A percentile compares a stretch with the other conserved stretches of the same genome.
Evolutionary conservation across 2,329 filamentous ascomycete genomes (phyloP).

Genomic region (Phialocephala sp.): DNA sequence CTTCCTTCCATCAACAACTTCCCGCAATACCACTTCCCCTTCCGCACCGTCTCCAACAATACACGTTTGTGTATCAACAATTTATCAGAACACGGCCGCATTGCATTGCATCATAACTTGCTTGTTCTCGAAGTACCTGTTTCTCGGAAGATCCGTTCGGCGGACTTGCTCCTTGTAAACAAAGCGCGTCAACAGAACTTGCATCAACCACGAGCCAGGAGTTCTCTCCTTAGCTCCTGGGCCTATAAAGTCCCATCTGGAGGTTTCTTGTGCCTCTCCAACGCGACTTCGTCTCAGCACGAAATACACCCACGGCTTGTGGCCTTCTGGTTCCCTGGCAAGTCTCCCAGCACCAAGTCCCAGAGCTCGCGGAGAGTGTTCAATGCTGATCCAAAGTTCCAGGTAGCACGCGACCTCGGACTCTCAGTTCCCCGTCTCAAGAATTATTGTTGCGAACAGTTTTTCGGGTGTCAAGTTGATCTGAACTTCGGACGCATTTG

Average conservation of each 20-base stretch:
- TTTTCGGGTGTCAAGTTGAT: not conserved
- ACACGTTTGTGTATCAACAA: not conserved
- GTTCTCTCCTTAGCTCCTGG: not conserved
- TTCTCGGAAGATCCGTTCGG: not conserved
- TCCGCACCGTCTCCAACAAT: not conserved
- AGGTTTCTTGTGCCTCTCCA: not conserved
- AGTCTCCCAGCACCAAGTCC: not conserved
- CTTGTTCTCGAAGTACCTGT: not conserved
- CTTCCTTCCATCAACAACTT: no score
- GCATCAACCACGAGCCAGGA: not conserved
- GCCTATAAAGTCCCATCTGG: not conserved
- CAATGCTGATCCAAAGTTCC: not conserved
- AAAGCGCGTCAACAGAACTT: not conserved
- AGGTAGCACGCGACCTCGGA: not conserved
- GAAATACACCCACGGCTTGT: not conserved
- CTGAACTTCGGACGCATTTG: not conserved
- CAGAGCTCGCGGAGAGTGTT: not conserved
- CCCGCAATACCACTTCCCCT: not conserved
- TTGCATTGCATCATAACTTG: not conserved
- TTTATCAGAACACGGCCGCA: not conserved
- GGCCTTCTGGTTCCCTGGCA: constrained; percentile 1
- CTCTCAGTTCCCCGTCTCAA: not conserved
- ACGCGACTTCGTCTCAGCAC: not conserved
- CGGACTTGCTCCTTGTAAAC: not conserved
- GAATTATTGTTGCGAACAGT: not conserved